These are phyloP conservation scores for Tuber brumale DNA, from an alignment of 495 filamentous ascomycete genomes.

Conservation along the genomic window DNA sequence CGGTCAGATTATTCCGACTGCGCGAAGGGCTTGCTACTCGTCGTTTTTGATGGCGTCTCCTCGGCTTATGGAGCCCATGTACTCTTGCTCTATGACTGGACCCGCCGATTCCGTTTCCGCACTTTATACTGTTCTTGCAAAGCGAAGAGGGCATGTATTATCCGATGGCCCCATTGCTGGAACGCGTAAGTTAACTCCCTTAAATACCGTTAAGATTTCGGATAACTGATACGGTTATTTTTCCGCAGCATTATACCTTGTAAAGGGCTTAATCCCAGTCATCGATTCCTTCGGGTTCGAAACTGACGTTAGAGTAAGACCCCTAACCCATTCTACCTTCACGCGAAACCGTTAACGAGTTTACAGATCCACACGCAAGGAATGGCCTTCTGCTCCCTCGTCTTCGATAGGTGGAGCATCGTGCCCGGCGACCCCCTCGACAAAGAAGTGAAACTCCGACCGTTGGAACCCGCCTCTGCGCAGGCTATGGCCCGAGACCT, in stretches of 20 bases:
- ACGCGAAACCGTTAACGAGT: conserved; percentile 9
- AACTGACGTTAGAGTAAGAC: conserved; percentile 64
- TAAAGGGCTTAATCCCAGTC: conserved; percentile 84
- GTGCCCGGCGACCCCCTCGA: conserved; percentile 94
- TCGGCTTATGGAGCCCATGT: conserved; percentile 91
- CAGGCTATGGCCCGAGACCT: conserved; percentile 90
- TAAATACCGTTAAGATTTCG: background rate
- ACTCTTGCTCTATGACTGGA: conserved; percentile 83
- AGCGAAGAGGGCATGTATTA: conserved; percentile 84
- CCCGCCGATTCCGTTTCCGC: conserved; percentile 82
- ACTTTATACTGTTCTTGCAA: conserved; percentile 84
- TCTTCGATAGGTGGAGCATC: conserved; percentile 91
- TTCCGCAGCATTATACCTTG: conserved; percentile 64
- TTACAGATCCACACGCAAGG: conserved; percentile 79
- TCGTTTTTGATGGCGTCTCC: conserved; percentile 96
- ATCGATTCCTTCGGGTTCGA: conserved; percentile 97
- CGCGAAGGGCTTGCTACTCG: conserved; percentile 82
- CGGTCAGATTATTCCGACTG: conserved; percentile 93
- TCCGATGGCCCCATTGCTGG: conserved; percentile 89
- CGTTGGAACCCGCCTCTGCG: conserved; percentile 76
- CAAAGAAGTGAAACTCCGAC: conserved; percentile 69
- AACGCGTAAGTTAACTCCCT: conserved; percentile 50
- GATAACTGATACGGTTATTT: conserved; percentile 5
- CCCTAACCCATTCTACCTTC: background rate
- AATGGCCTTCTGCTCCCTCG: conserved; percentile 78